Evolutionary conservation across 1,284 basidiomycete species (phyloP).

Genomic region (Cryptococcus sp.): DNA sequence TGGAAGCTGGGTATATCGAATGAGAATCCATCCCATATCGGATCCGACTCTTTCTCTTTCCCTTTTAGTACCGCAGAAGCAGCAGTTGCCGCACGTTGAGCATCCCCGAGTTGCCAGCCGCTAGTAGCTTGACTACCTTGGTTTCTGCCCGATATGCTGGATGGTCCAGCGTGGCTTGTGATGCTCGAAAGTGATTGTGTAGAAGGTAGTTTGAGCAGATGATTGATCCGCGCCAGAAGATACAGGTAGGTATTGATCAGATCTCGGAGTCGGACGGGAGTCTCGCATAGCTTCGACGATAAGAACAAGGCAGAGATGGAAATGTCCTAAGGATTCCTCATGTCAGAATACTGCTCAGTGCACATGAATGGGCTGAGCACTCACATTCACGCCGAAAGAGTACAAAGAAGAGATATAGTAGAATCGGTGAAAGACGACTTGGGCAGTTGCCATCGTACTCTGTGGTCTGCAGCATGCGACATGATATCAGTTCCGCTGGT

Average conservation of each 20-base stretch:
- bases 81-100: background rate
- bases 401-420: slow-evolving; percentile 94
- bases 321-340: slow-evolving; percentile 65
- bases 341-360: background rate
- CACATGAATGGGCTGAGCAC: slow-evolving; percentile 37
- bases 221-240: slow-evolving; percentile 55
- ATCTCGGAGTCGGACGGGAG: slow-evolving; percentile 84
- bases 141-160: background rate
- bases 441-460: slow-evolving; percentile 92
- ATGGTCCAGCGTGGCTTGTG: background rate
- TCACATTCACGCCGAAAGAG: slow-evolving; percentile 84
- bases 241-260: slow-evolving; percentile 93
- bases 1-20: slow-evolving; percentile 47
- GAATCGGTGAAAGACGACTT: slow-evolving; percentile 94
- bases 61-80: slow-evolving; percentile 7
- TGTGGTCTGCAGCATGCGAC: slow-evolving; percentile 72
- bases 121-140: too few relatives aligned
- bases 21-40: slow-evolving; percentile 41
- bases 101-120: slow-evolving; percentile 6
- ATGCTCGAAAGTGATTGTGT: slow-evolving; percentile 8
- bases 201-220: slow-evolving; percentile 41
- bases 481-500: background rate
- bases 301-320: slow-evolving; percentile 91
- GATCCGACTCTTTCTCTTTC: slow-evolving; percentile 17
- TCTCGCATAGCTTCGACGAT: slow-evolving; percentile 94